phyloP scores from a whole-genome alignment of 1,284 basidiomycete species.

The Leccinum ponderosum region DNA sequence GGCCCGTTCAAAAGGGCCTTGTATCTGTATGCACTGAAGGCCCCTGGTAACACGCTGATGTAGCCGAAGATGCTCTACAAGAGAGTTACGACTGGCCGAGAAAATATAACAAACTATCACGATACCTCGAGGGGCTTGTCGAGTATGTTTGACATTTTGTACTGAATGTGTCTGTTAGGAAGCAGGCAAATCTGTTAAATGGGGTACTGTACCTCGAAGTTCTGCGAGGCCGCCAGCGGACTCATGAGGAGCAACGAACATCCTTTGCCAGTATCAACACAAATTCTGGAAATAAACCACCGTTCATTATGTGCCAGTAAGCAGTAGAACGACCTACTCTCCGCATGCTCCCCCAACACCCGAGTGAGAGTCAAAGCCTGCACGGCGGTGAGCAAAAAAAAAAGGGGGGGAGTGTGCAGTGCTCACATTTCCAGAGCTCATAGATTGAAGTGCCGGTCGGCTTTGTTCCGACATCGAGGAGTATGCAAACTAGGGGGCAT shows the following conservation, averaged over 20 bases:
- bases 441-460: constrained; percentile 94
- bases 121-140: constrained; percentile 87
- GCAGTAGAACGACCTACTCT: constrained; percentile 55
- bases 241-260: constrained; percentile 82
- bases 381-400: constrained; percentile 16
- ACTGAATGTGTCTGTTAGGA: constrained; percentile 40
- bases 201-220: constrained; percentile 66
- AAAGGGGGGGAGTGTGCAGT: not conserved
- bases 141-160: constrained; percentile 91
- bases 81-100: not conserved
- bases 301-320: not conserved
- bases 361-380: constrained; percentile 87
- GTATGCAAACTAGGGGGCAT: constrained; percentile 62
- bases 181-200: not conserved
- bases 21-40: constrained; percentile 92
- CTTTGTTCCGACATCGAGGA: constrained; percentile 93
- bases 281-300: constrained; percentile 54
- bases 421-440: constrained; percentile 88
- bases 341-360: constrained; percentile 95
- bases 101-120: not conserved
- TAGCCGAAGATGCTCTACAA: constrained; percentile 83
- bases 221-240: constrained; percentile 89
- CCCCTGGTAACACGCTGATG: constrained; percentile 88
- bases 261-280: constrained; percentile 78
- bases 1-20: constrained; percentile 80